Evolutionary conservation across 495 filamentous ascomycete species (phyloP), one percentile per base, ranked within the genome.

Genomic region (Venustampulla echinocandica): DNA sequence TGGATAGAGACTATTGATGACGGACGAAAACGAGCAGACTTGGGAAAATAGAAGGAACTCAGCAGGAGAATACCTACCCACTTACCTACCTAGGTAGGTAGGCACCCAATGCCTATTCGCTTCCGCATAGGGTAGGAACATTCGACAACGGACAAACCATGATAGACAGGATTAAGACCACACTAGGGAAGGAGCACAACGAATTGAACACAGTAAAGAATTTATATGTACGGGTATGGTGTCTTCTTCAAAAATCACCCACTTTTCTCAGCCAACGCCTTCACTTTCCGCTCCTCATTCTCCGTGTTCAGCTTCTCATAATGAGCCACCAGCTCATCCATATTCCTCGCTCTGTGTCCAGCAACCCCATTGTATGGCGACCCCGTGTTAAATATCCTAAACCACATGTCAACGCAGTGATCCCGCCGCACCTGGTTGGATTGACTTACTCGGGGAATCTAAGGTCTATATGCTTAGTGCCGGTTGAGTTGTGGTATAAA

Each of bases 361-460:
- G 82, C 76, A 20, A 69, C 53, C 37, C 84, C 73, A 57, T 85
- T 85, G 60, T 65, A 79, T 1, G 79, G 81, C 0, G 75, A 72
- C 22, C 73, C 73, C 22, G 64, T 52, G 53, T 82, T 81, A 63
- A 87, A 73, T 45, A 72, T 64, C 51, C 79, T 83, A 53, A 1
- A n/a, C 7, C 30, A 33, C 15, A 42, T 24, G n/a, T 49, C 49
- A 40, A 7, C 7, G n/a, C 27, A n/a, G 7, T 30, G 44, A n/a
- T 14, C 2, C 5, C 34, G 2, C 22, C 10, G 20, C 15, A 6
- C n/a, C 20, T 36, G 15, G 6, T n/a, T 21, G 14, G 20, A 13
- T 2, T 28, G n/a, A 73, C 82, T 57, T 75, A 88, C 84, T 90
- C 85, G 28, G 76, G 78, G 58, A 78, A 79, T 60, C 61, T 75